Evolutionary conservation across 2,329 filamentous ascomycete species (phyloP).

Genomic region (Fusarium sp.): DNA sequence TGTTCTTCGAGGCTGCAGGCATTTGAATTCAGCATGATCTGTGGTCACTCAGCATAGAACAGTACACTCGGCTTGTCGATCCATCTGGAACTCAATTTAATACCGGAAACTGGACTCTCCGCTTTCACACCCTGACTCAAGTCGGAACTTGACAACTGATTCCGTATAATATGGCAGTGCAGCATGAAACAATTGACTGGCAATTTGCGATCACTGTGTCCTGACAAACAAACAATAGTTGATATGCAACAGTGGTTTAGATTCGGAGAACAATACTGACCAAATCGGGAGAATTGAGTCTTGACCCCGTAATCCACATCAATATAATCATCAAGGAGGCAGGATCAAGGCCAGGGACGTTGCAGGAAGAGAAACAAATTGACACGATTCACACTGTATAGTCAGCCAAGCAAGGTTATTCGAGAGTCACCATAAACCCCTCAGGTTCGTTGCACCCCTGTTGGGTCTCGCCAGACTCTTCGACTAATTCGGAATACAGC

Average conservation of each 20-base stretch:
- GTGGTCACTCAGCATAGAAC: constrained; percentile 1
- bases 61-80: background rate
- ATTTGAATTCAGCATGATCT: background rate
- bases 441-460: constrained; percentile 44
- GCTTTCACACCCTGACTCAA: constrained; percentile 19
- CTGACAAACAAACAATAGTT: constrained; percentile 9
- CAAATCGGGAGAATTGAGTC: background rate
- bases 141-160: constrained; percentile 29
- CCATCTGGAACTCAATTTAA: background rate
- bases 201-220: constrained; percentile 7
- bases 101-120: constrained; percentile 22
- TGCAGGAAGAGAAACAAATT: background rate
- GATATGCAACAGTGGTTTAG: background rate
- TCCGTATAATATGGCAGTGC: constrained; percentile 20
- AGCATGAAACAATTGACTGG: constrained; percentile 19
- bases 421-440: constrained; percentile 25
- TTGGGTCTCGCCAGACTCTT: constrained; percentile 12
- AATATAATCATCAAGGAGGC: background rate
- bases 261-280: background rate
- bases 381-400: background rate
- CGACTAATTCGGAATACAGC: constrained; percentile 14
- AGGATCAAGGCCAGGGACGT: background rate
- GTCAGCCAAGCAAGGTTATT: background rate
- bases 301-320: background rate
- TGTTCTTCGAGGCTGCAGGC: constrained; percentile 1